phyloP scores from a whole-genome alignment of 108 stramenopile genomes.

The Nitzschia inconspicua region DNA sequence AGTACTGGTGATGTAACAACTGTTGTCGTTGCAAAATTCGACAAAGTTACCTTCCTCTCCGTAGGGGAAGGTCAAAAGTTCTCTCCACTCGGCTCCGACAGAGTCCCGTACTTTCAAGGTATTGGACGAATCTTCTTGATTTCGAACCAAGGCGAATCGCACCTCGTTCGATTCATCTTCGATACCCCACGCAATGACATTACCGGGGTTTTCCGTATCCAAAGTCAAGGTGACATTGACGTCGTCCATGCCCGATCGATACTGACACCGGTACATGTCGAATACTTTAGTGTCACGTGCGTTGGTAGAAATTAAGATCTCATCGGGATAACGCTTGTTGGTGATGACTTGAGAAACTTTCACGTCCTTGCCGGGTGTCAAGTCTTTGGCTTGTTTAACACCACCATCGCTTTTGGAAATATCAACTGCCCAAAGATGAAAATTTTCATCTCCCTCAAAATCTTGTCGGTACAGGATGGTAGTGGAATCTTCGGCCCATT shows the following conservation, averaged over 20 bases:
- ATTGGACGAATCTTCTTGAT: slow-evolving; percentile 39
- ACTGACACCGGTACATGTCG: slow-evolving; percentile 45
- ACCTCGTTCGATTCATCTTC: slow-evolving; percentile 49
- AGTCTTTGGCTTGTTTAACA: slow-evolving; percentile 32
- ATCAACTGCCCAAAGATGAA: slow-evolving; percentile 55
- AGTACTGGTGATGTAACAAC: slow-evolving; percentile 42
- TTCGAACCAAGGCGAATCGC: slow-evolving; percentile 41
- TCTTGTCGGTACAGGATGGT: slow-evolving; percentile 63
- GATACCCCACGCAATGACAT: slow-evolving; percentile 51
- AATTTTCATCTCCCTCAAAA: slow-evolving; percentile 52
- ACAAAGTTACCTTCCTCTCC: slow-evolving; percentile 54
- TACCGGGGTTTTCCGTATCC: slow-evolving; percentile 60
- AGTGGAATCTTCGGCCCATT: slow-evolving; percentile 36
- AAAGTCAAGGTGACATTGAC: slow-evolving; percentile 7
- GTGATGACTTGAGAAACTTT: slow-evolving; percentile 53
- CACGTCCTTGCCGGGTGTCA: slow-evolving; percentile 55
- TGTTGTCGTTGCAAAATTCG: slow-evolving; percentile 46
- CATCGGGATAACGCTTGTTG: slow-evolving; percentile 47
- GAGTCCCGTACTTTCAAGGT: slow-evolving; percentile 37
- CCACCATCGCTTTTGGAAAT: background rate
- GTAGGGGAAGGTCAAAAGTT: slow-evolving; percentile 53
- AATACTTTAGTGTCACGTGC: slow-evolving; percentile 42
- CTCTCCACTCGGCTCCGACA: slow-evolving; percentile 38
- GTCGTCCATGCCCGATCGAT: slow-evolving; percentile 36
- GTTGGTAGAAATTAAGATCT: slow-evolving; percentile 58